Conservation (phyloP, 1,284 basidiomycete species). For the Leucocoprinus gongylophorus region DNA sequence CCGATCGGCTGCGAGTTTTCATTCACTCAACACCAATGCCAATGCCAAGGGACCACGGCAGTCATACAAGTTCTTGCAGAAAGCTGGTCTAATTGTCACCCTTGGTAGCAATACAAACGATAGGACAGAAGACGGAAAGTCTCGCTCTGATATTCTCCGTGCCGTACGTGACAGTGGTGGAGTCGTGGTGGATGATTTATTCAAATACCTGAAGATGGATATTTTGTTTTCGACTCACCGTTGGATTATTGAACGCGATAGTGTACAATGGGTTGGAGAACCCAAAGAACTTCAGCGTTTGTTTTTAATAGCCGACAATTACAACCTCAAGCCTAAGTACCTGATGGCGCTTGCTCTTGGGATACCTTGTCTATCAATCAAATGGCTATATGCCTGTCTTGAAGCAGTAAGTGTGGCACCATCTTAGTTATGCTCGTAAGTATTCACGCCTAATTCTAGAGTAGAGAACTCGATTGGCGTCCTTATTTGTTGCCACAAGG, state of each 20-base stretch:
- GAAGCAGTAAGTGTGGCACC: constrained; percentile 31
- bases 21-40: constrained; percentile 1
- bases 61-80: constrained; percentile 34
- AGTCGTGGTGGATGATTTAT: constrained; percentile 56
- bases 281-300: constrained; percentile 43
- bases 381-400: constrained; percentile 51
- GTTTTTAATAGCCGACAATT: constrained; percentile 61
- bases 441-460: constrained; percentile 18
- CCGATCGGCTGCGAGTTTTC: constrained; percentile 2
- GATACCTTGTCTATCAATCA: constrained; percentile 70
- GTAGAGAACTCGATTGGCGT: constrained; percentile 49
- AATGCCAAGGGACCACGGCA: constrained; percentile 20
- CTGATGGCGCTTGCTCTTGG: constrained; percentile 78
- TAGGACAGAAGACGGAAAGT: constrained; percentile 30
- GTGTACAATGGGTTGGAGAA: constrained; percentile 38
- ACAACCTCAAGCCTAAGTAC: constrained; percentile 69
- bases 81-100: constrained; percentile 45
- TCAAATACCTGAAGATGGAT: constrained; percentile 55
- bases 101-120: constrained; percentile 31
- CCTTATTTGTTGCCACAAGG: constrained; percentile 66
- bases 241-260: constrained; percentile 43
- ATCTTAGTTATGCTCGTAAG: neutral
- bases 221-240: constrained; percentile 40
- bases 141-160: constrained; percentile 26
- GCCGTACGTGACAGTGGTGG: constrained; percentile 54